phyloP scores from a whole-genome alignment of 495 filamentous ascomycete species.

The Penicillium waksmanii region DNA sequence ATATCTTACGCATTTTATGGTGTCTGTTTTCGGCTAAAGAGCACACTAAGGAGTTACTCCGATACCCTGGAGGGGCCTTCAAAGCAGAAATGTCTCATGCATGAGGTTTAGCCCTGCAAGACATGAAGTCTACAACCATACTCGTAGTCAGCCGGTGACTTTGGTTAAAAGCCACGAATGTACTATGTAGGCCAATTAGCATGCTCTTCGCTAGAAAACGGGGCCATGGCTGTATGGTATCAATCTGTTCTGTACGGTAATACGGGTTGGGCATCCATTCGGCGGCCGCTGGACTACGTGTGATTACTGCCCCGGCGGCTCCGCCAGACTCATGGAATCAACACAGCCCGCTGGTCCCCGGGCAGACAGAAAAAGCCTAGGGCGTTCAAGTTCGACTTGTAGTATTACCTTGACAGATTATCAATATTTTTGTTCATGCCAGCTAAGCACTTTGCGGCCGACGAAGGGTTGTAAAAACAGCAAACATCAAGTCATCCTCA shows the following conservation, averaged over 20 bases:
- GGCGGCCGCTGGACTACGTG: neutral
- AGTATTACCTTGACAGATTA: neutral
- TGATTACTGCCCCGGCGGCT: neutral
- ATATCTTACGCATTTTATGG: neutral
- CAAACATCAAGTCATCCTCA: neutral
- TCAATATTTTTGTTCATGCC: neutral
- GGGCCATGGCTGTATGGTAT: neutral
- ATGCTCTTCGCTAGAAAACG: neutral
- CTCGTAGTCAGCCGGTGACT: neutral
- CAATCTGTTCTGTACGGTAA: neutral
- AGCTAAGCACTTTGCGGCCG: neutral
- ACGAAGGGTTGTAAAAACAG: neutral
- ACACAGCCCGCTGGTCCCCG: neutral
- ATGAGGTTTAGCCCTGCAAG: neutral
- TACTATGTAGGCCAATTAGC: neutral
- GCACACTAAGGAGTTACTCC: neutral
- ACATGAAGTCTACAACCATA: neutral
- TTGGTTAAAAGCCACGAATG: neutral
- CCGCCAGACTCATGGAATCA: neutral
- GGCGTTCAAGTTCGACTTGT: neutral
- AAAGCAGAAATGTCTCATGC: slow-evolving; percentile 3
- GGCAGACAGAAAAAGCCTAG: neutral
- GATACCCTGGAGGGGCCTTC: neutral
- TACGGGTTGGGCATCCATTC: neutral
- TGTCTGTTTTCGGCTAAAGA: neutral